Percentiles rank a stretch among this genome's conserved stretches.
Evolutionary conservation across 2,329 filamentous ascomycete genomes (phyloP).

Genomic region (Neofusicoccum sp.): DNA sequence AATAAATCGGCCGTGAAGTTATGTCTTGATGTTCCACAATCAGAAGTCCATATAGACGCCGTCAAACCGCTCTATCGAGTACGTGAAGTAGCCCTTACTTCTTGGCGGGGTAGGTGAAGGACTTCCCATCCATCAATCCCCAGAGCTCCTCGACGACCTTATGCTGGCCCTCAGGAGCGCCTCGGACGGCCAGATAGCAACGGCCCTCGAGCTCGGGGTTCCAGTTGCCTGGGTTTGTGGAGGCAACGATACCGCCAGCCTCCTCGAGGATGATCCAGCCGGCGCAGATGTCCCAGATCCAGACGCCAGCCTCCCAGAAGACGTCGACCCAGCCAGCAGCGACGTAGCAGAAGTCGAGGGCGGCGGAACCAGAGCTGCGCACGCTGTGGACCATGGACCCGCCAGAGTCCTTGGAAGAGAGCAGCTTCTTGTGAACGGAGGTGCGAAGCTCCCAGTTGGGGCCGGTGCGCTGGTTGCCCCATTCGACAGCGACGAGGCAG

Average conservation of each 20-base stretch:
- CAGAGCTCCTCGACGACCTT: slow-evolving; percentile 36
- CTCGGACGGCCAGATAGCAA: slow-evolving; percentile 34
- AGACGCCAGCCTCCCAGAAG: slow-evolving; percentile 40
- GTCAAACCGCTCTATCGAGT: no score
- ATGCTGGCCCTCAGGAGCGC: slow-evolving; percentile 32
- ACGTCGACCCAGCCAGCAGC: slow-evolving; percentile 34
- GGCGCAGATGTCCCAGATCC: slow-evolving; percentile 37
- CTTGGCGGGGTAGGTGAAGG: slow-evolving; percentile 27
- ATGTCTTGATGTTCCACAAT: no score
- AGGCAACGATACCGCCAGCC: slow-evolving; percentile 37
- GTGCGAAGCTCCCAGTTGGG: slow-evolving; percentile 38
- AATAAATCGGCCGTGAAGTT: no score
- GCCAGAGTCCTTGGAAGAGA: slow-evolving; percentile 28
- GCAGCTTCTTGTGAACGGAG: slow-evolving; percentile 28
- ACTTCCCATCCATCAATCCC: slow-evolving; percentile 34
- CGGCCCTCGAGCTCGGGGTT: slow-evolving; percentile 34
- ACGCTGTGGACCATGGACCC: slow-evolving; percentile 36
- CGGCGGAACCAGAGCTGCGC: slow-evolving; percentile 36
- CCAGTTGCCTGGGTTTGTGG: slow-evolving; percentile 38
- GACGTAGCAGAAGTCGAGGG: slow-evolving; percentile 40
- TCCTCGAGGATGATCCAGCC: slow-evolving; percentile 40
- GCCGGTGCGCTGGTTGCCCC: slow-evolving; percentile 37
- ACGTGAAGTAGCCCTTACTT: not conserved
- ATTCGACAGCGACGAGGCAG: slow-evolving; percentile 37
- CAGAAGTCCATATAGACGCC: no score